Evolutionary conservation across 257 asterid genomes (phyloP).

Genomic region (Solanum etuberosum): DNA sequence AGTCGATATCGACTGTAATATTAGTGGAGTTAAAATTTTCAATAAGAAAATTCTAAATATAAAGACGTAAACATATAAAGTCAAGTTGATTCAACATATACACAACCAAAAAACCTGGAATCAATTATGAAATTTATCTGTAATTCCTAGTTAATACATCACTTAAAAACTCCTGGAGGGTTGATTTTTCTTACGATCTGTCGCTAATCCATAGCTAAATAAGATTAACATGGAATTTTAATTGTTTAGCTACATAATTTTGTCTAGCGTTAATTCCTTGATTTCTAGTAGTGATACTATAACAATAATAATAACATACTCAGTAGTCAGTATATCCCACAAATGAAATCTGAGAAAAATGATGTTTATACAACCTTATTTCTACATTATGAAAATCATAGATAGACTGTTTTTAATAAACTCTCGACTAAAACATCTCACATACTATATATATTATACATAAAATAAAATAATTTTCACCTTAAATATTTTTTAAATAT

Average conservation of each 20-base stretch:
- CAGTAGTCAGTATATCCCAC: background rate
- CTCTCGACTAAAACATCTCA: background rate
- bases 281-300: background rate
- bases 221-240: too few species aligned
- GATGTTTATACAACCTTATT: background rate
- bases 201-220: background rate
- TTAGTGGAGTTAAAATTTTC: background rate
- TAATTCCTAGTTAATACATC: background rate
- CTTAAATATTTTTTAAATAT: background rate
- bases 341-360: background rate
- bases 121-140: too few species aligned
- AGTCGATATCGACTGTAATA: background rate
- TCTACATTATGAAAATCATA: background rate
- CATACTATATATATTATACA: background rate
- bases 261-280: too few species aligned
- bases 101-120: fast-evolving
- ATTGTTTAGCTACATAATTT: background rate
- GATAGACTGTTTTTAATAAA: fast-evolving
- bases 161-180: background rate
- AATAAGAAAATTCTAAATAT: background rate
- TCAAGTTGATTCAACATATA: background rate
- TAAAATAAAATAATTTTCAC: background rate
- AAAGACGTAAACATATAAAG: background rate
- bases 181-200: background rate
- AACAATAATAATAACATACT: background rate